Evolutionary conservation across 257 asterid genomes (phyloP).

Genomic region (Forsythia viridissima): DNA sequence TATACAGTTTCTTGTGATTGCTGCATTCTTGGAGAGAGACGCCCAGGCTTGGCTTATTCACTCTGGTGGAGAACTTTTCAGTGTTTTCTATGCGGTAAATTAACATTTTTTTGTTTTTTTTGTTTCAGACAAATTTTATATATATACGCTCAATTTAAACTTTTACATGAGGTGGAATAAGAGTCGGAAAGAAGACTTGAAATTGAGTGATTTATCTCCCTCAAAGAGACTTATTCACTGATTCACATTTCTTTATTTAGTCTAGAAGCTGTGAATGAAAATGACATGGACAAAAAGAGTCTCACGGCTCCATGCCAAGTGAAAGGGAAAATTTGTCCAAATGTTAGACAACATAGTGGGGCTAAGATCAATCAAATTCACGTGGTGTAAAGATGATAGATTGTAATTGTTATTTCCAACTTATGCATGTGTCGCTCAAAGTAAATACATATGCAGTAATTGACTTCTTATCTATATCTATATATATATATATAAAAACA

Average conservation of each 20-base stretch:
- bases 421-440: no score
- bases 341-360: not conserved
- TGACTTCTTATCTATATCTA: no score
- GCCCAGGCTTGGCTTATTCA: conserved; percentile 88
- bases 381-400: not conserved
- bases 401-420: no score
- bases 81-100: conserved; percentile 91
- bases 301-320: not conserved
- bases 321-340: conserved; percentile 1
- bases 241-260: not conserved
- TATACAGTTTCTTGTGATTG: conserved; percentile 71
- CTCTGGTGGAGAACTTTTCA: conserved; percentile 82
- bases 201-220: no score
- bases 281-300: not conserved
- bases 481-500: no score
- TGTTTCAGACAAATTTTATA: conserved; percentile 4
- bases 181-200: no score
- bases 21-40: conserved; percentile 75
- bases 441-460: no score
- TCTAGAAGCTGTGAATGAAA: not conserved
- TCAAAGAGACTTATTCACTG: not conserved
- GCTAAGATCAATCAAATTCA: not conserved
- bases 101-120: not conserved
- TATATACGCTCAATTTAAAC: conserved; percentile 15
- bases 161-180: not conserved